These are phyloP conservation scores for Pseudogymnoascus sp. DNA, from an alignment of 2,329 filamentous ascomycete genomes.

Conservation along the genomic window DNA sequence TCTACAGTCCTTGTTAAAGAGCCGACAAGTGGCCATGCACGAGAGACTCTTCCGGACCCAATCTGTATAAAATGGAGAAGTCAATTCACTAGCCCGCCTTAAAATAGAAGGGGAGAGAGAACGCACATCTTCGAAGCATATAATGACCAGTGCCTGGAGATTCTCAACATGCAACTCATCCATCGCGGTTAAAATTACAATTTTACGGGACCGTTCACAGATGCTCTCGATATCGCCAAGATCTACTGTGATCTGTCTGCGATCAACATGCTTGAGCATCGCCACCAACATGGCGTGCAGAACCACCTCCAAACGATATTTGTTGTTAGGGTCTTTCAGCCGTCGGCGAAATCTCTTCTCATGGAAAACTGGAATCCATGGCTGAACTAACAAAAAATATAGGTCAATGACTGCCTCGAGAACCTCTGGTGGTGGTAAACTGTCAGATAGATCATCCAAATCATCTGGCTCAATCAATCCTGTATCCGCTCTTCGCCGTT, in stretches of 20 bases:
- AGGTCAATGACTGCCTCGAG: conserved; percentile 15
- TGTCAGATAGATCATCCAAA: conserved; percentile 8
- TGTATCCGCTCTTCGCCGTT: conserved; percentile 21
- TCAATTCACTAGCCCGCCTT: background rate
- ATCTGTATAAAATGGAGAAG: conserved; percentile 18
- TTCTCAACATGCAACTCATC: conserved; percentile 13
- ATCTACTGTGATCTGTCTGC: background rate
- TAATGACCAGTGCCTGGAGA: conserved; percentile 15
- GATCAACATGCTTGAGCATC: background rate
- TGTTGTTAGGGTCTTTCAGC: conserved; percentile 12
- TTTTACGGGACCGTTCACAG: conserved; percentile 11
- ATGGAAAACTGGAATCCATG: conserved; percentile 22
- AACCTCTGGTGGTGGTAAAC: conserved; percentile 10
- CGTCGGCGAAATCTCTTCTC: conserved; percentile 12
- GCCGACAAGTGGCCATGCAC: conserved; percentile 25
- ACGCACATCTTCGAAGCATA: conserved; percentile 32
- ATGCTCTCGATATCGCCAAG: background rate
- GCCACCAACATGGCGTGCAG: conserved; percentile 21
- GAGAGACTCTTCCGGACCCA: conserved; percentile 16
- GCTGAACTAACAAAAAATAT: conserved; percentile 18
- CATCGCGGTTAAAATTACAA: conserved; percentile 12
- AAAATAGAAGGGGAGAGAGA: background rate
- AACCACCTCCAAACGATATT: conserved; percentile 16
- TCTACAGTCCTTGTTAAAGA: conserved; percentile 24
- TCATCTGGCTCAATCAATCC: conserved; percentile 18